A percentile compares a stretch with the other conserved stretches of the same genome.
phyloP scores from a whole-genome alignment of 164 flowering plant species.

The Vitis rupestris region DNA sequence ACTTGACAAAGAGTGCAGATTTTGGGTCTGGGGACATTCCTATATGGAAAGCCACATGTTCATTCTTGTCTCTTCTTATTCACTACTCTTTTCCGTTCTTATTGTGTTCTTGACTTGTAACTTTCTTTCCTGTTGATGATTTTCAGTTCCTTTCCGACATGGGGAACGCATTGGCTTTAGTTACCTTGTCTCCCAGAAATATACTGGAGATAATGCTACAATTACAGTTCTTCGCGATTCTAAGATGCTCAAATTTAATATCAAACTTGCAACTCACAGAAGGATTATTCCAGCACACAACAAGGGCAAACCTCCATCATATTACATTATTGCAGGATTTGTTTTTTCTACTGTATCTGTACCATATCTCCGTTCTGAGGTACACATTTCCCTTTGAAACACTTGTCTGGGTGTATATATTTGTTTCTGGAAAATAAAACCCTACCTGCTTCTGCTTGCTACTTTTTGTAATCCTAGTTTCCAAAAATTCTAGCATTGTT shows the following conservation, averaged over 20 bases:
- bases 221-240: constrained; percentile 75
- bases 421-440: too few species aligned
- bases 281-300: constrained; percentile 76
- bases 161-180: constrained; percentile 98
- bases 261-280: constrained; percentile 59
- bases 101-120: neutral
- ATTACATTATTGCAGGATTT: constrained; percentile 86
- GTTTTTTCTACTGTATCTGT: constrained; percentile 79
- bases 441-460: too few species aligned
- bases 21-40: neutral
- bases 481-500: too few species aligned
- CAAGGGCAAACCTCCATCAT: constrained; percentile 82
- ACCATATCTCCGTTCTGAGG: constrained; percentile 94
- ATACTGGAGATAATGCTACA: constrained; percentile 74
- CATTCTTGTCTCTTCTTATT: neutral
- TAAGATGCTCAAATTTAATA: constrained; percentile 45
- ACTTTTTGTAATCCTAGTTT: too few species aligned
- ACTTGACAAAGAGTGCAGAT: neutral
- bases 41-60: neutral
- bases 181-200: constrained; percentile 92
- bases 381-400: constrained; percentile 18
- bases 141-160: constrained; percentile 91
- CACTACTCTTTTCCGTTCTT: neutral
- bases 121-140: neutral
- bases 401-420: neutral